A percentile compares a stretch with the other conserved stretches of the same genome.
phyloP scores from a whole-genome alignment of 2,329 filamentous ascomycete genomes.

The Stachybotrys elegans region DNA sequence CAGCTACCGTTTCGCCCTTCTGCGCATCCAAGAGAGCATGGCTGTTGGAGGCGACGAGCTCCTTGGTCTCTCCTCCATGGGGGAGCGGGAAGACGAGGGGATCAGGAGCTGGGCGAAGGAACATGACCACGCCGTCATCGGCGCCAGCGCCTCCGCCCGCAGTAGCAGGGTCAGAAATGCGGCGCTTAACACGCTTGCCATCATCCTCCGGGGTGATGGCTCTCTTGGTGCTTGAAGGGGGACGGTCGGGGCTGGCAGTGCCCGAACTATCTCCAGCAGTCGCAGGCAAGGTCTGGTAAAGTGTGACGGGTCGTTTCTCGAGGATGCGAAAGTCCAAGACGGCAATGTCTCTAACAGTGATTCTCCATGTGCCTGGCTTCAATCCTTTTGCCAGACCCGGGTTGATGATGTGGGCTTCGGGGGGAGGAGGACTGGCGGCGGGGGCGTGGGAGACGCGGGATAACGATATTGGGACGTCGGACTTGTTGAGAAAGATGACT shows the following conservation, averaged over 20 bases:
- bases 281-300: slow-evolving; percentile 28
- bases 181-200: slow-evolving; percentile 38
- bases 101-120: slow-evolving; percentile 44
- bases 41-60: slow-evolving; percentile 38
- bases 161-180: slow-evolving; percentile 25
- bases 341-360: slow-evolving; percentile 41
- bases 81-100: slow-evolving; percentile 48
- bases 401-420: slow-evolving; percentile 38
- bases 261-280: slow-evolving; percentile 19
- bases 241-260: slow-evolving; percentile 24
- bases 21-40: slow-evolving; percentile 49
- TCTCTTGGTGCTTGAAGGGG: slow-evolving; percentile 47
- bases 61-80: slow-evolving; percentile 39
- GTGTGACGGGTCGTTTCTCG: slow-evolving; percentile 44
- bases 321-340: slow-evolving; percentile 55
- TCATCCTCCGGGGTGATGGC: slow-evolving; percentile 40
- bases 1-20: slow-evolving; percentile 41
- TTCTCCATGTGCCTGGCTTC: slow-evolving; percentile 52
- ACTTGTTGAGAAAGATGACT: slow-evolving; percentile 51
- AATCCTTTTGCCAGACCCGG: slow-evolving; percentile 41
- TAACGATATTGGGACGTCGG: slow-evolving; percentile 48
- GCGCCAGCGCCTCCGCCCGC: slow-evolving; percentile 7
- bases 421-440: slow-evolving; percentile 31
- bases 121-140: slow-evolving; percentile 50
- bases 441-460: slow-evolving; percentile 38